Evolutionary conservation across 176 grass and related monocot genomes (phyloP).

Genomic region (Aegilops longissima): DNA sequence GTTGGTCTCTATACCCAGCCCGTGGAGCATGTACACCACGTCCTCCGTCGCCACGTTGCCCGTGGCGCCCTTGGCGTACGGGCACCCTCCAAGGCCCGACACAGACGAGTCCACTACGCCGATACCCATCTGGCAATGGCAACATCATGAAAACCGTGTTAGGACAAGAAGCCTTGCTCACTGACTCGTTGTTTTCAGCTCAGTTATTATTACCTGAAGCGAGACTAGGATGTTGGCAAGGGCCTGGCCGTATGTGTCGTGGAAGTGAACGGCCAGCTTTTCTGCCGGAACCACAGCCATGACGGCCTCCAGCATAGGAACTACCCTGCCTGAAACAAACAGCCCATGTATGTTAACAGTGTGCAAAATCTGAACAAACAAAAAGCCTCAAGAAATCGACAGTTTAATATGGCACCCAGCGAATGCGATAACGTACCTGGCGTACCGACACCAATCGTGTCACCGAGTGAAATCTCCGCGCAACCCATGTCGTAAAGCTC

Average conservation of each 20-base stretch:
- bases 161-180: neutral
- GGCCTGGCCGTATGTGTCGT: constrained; percentile 91
- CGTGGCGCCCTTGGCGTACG: constrained; percentile 77
- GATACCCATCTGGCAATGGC: constrained; percentile 66
- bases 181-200: neutral
- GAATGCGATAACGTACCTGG: constrained; percentile 52
- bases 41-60: constrained; percentile 91
- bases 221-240: constrained; percentile 82
- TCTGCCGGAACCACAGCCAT: constrained; percentile 68
- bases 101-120: constrained; percentile 72
- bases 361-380: neutral
- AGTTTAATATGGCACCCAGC: neutral
- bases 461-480: constrained; percentile 93
- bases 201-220: constrained; percentile 56
- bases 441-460: constrained; percentile 93
- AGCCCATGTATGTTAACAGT: neutral
- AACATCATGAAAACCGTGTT: neutral
- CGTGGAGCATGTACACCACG: constrained; percentile 88
- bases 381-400: neutral
- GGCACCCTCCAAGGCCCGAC: constrained; percentile 84
- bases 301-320: constrained; percentile 78
- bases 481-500: constrained; percentile 90
- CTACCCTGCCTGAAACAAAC: constrained; percentile 55
- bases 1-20: constrained; percentile 78
- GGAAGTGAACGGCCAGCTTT: constrained; percentile 87